A percentile compares a stretch with the other conserved stretches of the same genome.
Evolutionary conservation across 768 basidiomycete species (phyloP).

Genomic region (Rhodosporidiobolus odoratus): DNA sequence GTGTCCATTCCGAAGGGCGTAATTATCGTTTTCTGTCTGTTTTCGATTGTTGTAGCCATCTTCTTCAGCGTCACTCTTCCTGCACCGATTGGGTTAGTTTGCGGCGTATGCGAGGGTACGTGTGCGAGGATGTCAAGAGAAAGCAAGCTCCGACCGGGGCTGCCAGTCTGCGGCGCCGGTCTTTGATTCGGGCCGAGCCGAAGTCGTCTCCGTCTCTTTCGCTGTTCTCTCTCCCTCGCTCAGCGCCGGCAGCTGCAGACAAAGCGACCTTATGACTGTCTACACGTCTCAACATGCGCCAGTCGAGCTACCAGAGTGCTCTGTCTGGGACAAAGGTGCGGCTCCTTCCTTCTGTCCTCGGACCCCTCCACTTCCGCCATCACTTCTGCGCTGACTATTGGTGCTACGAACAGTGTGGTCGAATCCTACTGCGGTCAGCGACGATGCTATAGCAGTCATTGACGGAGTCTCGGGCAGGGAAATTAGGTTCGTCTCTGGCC

Average conservation of each 20-base stretch:
- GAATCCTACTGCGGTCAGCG: constrained; percentile 20
- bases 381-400: not conserved
- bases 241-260: not conserved
- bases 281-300: constrained; percentile 9
- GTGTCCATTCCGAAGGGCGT: too few relatives aligned
- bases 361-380: not conserved
- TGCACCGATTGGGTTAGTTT: too few relatives aligned
- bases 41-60: too few relatives aligned
- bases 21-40: too few relatives aligned
- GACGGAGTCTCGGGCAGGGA: constrained; percentile 24
- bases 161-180: too few relatives aligned
- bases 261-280: not conserved
- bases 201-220: too few relatives aligned
- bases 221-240: not conserved
- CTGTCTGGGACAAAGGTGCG: constrained; percentile 33
- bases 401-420: constrained; percentile 19
- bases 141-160: too few relatives aligned
- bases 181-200: too few relatives aligned
- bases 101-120: too few relatives aligned
- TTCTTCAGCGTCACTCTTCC: too few relatives aligned
- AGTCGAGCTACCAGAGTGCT: constrained; percentile 19
- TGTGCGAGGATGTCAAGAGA: too few relatives aligned
- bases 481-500: constrained; percentile 6
- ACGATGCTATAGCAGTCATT: constrained; percentile 13
- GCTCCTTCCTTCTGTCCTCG: not conserved